phyloP scores from a whole-genome alignment of 345 rosid genomes.

The Raphanus sativus region DNA sequence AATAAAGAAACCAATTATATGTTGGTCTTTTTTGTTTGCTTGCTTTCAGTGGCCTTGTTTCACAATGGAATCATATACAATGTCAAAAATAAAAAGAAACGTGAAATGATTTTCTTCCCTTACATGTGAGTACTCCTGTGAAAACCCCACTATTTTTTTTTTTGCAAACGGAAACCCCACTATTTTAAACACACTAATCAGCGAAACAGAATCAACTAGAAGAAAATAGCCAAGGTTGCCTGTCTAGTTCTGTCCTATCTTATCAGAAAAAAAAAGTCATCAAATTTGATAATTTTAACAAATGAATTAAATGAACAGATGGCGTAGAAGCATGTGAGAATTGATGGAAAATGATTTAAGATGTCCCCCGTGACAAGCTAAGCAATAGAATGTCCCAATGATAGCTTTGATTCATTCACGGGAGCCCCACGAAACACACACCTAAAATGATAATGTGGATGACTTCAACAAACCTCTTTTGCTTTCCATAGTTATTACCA shows the following conservation, averaged over 20 bases:
- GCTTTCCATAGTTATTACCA: constrained; percentile 1
- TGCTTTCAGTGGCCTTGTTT: background rate
- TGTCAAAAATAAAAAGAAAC: background rate
- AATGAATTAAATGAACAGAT: constrained; percentile 5
- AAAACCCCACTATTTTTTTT: background rate
- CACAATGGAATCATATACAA: background rate
- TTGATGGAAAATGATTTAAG: constrained; percentile 35
- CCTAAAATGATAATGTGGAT: background rate
- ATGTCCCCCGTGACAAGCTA: constrained; percentile 44
- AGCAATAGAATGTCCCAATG: constrained; percentile 31
- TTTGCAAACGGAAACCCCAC: no score
- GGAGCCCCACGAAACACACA: constrained; percentile 9
- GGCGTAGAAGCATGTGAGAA: constrained; percentile 36
- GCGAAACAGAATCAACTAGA: constrained; percentile 5
- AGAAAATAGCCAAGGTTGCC: constrained; percentile 1
- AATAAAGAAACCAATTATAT: no score
- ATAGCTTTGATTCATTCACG: constrained; percentile 19
- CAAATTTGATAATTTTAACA: constrained; percentile 7
- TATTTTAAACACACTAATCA: constrained; percentile 1
- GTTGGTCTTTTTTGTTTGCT: background rate
- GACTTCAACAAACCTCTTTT: background rate
- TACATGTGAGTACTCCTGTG: constrained; percentile 18
- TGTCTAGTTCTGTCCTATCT: constrained; percentile 26
- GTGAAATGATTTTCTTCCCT: background rate
- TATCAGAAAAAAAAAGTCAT: background rate